phyloP scores from a whole-genome alignment of 2,329 filamentous ascomycete species.

The Calonectria multiphialidica region DNA sequence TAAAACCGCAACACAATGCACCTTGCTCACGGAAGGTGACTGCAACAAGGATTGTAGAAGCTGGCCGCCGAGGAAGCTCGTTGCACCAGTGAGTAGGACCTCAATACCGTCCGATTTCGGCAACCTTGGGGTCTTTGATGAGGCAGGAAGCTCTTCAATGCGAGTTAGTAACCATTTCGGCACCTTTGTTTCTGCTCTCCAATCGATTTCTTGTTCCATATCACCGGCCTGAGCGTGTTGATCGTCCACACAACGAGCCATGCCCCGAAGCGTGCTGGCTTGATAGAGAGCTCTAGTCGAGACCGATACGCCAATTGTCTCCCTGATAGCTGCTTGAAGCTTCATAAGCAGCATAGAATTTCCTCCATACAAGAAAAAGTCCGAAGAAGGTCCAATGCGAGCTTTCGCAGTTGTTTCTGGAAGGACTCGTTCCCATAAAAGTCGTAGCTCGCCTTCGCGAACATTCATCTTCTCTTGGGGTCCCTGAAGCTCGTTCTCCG shows the following conservation, averaged over 20 bases:
- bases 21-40: constrained; percentile 12
- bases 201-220: constrained; percentile 46
- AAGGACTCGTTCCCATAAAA: constrained; percentile 28
- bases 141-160: background rate
- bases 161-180: background rate
- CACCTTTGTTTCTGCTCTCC: constrained; percentile 52
- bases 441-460: constrained; percentile 25
- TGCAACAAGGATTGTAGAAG: constrained; percentile 25
- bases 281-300: constrained; percentile 49
- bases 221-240: background rate
- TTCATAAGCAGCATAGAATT: constrained; percentile 49
- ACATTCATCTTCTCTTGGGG: constrained; percentile 27
- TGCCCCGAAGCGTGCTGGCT: constrained; percentile 48
- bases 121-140: background rate
- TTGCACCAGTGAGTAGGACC: constrained; percentile 28
- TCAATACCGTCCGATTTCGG: background rate
- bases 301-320: constrained; percentile 37
- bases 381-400: constrained; percentile 30
- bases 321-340: constrained; percentile 44
- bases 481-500: background rate
- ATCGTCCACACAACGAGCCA: constrained; percentile 47
- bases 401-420: constrained; percentile 20
- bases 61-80: constrained; percentile 30
- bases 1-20: constrained; percentile 28
- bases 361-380: constrained; percentile 54